Percentiles rank a stretch among this genome's conserved stretches.
phyloP scores from a whole-genome alignment of 495 filamentous ascomycete species.

The Penicillium parvum region DNA sequence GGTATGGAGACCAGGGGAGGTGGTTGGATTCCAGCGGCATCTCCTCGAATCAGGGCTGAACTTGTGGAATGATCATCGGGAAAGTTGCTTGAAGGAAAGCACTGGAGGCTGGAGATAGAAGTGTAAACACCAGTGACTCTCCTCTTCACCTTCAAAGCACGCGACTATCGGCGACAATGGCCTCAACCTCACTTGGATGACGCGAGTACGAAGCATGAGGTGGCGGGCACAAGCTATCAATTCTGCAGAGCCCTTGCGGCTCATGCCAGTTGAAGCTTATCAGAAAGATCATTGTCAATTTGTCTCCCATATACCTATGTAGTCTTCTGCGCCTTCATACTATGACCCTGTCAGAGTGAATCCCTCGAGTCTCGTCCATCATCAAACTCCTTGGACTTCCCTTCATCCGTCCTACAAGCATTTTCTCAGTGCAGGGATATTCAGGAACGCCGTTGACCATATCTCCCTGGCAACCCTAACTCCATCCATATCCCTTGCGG shows the following conservation, averaged over 20 bases:
- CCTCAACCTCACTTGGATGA: not conserved
- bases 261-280: not conserved
- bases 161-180: not conserved
- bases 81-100: slow-evolving; percentile 2
- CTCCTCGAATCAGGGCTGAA: not conserved
- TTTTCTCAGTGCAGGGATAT: slow-evolving; percentile 5
- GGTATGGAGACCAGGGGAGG: slow-evolving; percentile 10
- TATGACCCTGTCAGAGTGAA: too few species aligned
- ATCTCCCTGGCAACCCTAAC: slow-evolving; percentile 17
- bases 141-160: not conserved
- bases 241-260: not conserved
- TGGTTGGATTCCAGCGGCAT: slow-evolving; percentile 3
- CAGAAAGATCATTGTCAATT: too few species aligned
- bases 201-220: not conserved
- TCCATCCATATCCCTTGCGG: slow-evolving; percentile 26
- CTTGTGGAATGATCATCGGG: slow-evolving; percentile 22
- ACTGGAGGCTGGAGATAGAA: not conserved
- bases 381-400: not conserved
- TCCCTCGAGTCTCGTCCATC: not conserved
- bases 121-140: not conserved
- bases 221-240: too few species aligned
- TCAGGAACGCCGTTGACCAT: slow-evolving; percentile 13
- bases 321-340: too few species aligned
- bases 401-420: not conserved
- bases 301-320: too few species aligned